A percentile compares a stretch with the other conserved stretches of the same genome.
Evolutionary conservation across 352 stramenopile genomes (phyloP).

Genomic region (Globisporangium spinosum): DNA sequence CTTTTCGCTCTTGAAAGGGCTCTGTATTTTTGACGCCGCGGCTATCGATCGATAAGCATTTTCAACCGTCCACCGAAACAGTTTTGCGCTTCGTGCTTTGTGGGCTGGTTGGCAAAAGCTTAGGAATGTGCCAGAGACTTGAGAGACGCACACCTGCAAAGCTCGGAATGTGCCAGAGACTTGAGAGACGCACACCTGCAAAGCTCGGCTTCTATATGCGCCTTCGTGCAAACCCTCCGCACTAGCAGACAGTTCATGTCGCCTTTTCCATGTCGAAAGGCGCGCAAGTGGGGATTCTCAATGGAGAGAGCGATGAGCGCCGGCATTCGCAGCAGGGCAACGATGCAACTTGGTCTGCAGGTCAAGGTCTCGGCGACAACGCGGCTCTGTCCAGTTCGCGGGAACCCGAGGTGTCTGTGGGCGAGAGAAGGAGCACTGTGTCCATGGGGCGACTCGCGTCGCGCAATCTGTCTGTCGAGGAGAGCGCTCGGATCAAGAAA

Average conservation of each 20-base stretch:
- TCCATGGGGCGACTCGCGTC: not conserved
- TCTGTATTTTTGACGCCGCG: not conserved
- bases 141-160: not conserved
- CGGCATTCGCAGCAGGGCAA: not conserved
- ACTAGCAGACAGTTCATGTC: not conserved
- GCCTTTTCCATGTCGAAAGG: slow-evolving; percentile 12
- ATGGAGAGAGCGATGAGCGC: not conserved
- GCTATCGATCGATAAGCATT: not conserved
- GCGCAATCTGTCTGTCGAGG: slow-evolving; percentile 33
- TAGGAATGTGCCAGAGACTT: not conserved
- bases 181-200: not conserved
- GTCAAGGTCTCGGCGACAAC: not conserved
- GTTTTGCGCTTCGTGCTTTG: not conserved
- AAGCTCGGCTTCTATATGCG: not conserved
- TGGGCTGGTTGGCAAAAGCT: not conserved
- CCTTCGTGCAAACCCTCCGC: not conserved
- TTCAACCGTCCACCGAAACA: not conserved
- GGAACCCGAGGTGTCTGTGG: not conserved
- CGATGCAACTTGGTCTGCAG: not conserved
- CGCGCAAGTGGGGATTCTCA: slow-evolving; percentile 10
- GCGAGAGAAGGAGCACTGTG: not conserved
- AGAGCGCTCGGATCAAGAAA: slow-evolving; percentile 39
- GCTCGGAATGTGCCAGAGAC: not conserved
- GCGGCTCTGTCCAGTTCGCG: not conserved
- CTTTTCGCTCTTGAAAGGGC: not conserved